phyloP scores from a whole-genome alignment of 495 filamentous ascomycete genomes.

The Penicillium pulvis region DNA sequence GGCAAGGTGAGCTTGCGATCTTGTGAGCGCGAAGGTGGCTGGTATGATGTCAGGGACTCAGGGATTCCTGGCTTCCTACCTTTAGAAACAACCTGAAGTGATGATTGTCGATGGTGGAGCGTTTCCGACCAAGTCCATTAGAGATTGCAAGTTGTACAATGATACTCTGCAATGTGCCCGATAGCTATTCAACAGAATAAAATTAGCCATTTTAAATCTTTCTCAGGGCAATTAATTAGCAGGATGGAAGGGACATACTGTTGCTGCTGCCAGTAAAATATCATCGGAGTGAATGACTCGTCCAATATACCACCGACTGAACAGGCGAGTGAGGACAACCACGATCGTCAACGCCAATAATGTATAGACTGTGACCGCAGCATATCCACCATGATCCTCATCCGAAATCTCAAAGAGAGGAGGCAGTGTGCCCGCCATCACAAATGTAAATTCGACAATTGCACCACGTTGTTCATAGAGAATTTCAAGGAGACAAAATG shows the following conservation, averaged over 20 bases:
- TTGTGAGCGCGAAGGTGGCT: too few relatives aligned
- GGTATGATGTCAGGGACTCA: too few relatives aligned
- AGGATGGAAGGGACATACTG: conserved; percentile 12
- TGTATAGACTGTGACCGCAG: conserved; percentile 30
- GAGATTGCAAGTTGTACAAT: conserved; percentile 31
- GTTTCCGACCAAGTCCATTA: conserved; percentile 28
- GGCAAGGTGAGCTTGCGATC: conserved; percentile 8
- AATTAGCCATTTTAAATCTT: not conserved
- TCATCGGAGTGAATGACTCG: conserved; percentile 30
- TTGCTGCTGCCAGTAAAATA: conserved; percentile 22
- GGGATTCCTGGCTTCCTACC: conserved; percentile 8
- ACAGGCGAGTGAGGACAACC: conserved; percentile 27
- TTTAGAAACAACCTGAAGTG: conserved; percentile 21
- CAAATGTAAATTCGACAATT: conserved; percentile 2
- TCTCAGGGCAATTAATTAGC: not conserved
- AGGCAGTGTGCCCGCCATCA: conserved; percentile 29
- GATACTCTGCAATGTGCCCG: conserved; percentile 28
- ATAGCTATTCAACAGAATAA: conserved; percentile 12
- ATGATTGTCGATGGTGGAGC: conserved; percentile 13
- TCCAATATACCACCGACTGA: conserved; percentile 31
- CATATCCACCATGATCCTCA: conserved; percentile 33
- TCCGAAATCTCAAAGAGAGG: conserved; percentile 33
- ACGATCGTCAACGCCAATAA: conserved; percentile 25
- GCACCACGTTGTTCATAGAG: not conserved
- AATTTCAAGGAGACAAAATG: conserved; percentile 1